Conservation (phyloP, 225 moss, liverwort and hornwort genomes). For the Marchantia polymorpha region DNA sequence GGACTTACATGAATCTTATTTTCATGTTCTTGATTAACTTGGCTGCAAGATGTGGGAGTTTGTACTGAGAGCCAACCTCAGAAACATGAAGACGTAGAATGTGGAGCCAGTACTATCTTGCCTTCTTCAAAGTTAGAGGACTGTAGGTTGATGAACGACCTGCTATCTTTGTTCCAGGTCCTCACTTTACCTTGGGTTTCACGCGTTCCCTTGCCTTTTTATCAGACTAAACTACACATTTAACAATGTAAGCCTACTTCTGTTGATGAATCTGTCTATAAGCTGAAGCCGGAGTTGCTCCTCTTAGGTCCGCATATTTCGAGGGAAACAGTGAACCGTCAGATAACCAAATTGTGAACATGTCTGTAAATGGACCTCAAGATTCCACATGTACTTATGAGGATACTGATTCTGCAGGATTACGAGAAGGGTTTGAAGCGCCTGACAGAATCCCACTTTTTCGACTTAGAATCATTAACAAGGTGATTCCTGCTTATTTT, state of each 20-base stretch:
- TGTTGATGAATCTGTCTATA: too few relatives aligned
- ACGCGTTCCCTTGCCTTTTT: too few relatives aligned
- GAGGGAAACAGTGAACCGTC: too few relatives aligned
- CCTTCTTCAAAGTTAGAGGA: neutral
- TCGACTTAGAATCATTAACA: constrained; percentile 27
- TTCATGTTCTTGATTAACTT: neutral
- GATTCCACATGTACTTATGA: neutral
- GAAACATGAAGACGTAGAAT: constrained; percentile 9
- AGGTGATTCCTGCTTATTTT: constrained; percentile 28
- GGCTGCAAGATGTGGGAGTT: constrained; percentile 22
- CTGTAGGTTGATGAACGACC: constrained; percentile 23
- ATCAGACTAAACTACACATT: too few relatives aligned
- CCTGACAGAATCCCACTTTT: constrained; percentile 16
- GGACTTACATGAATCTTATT: neutral
- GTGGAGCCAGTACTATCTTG: neutral
- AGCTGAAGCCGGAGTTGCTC: too few relatives aligned
- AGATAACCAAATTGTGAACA: too few relatives aligned
- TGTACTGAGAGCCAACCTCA: neutral
- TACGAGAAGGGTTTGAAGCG: constrained; percentile 33
- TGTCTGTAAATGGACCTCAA: too few relatives aligned
- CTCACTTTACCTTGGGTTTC: neutral
- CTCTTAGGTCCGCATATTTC: too few relatives aligned
- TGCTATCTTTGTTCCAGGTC: constrained; percentile 30
- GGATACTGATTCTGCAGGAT: constrained; percentile 5
- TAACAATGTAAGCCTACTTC: too few relatives aligned